Percentiles rank a stretch among this genome's conserved stretches.
Evolutionary conservation across 2,329 filamentous ascomycete species (phyloP).

Genomic region (Cordyceps pruinosa): DNA sequence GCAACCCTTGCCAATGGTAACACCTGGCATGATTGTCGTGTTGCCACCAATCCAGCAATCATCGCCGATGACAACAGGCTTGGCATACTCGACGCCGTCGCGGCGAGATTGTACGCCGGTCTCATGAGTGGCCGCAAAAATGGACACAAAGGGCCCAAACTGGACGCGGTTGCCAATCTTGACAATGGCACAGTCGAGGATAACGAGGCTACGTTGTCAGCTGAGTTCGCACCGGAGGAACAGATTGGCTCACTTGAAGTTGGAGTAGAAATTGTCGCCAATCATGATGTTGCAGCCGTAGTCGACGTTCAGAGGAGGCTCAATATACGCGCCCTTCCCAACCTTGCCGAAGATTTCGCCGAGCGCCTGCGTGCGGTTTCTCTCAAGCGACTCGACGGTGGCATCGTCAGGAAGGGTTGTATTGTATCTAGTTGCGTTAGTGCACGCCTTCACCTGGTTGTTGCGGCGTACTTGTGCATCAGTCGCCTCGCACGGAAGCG

Average conservation of each 20-base stretch:
- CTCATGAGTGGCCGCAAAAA: constrained; percentile 68
- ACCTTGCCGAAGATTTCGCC: constrained; percentile 41
- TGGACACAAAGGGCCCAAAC: constrained; percentile 63
- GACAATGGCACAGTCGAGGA: constrained; percentile 68
- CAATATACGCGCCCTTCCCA: constrained; percentile 49
- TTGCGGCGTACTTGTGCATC: constrained; percentile 42
- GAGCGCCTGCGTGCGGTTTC: constrained; percentile 40
- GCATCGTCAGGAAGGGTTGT: constrained; percentile 44
- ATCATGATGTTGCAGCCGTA: constrained; percentile 60
- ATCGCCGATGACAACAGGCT: constrained; percentile 40
- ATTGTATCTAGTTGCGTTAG: constrained; percentile 30
- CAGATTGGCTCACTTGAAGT: constrained; percentile 29
- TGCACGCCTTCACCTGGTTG: neutral
- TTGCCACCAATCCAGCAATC: constrained; percentile 51
- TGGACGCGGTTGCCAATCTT: constrained; percentile 63
- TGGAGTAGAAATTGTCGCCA: constrained; percentile 57
- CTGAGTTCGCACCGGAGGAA: neutral
- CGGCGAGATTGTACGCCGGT: constrained; percentile 48
- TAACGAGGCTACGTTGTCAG: constrained; percentile 37
- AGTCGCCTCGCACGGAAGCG: constrained; percentile 49
- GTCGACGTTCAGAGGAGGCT: constrained; percentile 56
- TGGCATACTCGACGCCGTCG: constrained; percentile 40
- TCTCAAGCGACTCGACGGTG: constrained; percentile 30
- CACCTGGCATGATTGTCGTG: constrained; percentile 43
- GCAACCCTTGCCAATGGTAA: constrained; percentile 45